Base-by-base conservation (phyloP, 176 grass and related monocot genomes). In the Lolium rigidum region DNA sequence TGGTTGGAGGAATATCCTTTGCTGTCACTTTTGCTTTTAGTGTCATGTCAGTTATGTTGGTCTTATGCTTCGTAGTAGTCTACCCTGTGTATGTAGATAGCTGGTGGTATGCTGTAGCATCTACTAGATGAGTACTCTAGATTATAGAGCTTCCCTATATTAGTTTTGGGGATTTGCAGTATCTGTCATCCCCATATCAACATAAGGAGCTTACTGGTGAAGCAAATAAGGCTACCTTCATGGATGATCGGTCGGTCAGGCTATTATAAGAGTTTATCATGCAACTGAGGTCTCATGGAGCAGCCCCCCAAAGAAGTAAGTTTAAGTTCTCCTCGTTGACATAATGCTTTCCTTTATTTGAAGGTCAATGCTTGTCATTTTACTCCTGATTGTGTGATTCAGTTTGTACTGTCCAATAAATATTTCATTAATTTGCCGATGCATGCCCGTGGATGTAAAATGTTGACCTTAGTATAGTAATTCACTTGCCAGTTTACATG, bases 1-100 rank as follows among this genome's bases (percentile, higher is more conserved):
- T 82, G 37, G 68, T 76, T 92, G 79, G 83, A 84, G 90, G 60
- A 81, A 61, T 85, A 44, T 70, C 77, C 28, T 84, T 84, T 20
- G 56, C 17, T 84, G 48, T 26, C 9, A 13, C 39, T 39, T 51
- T 52, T 31, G 66, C 57, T 76, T 68, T 74, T 74, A 69, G 62
- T 85, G 77, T 28, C 54, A 70, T 9, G 12, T 80, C 73, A 28
- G n/a, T 81, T 55, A 15, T 62, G 12, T 81, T 55, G 28, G 66
- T 80, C 69, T 13, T 56, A 35, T 76, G 70, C 55, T 77, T 4
- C 4, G 43, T 80, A 51, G 61, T 83, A 47, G 28, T 78, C 18
- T 79, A 65, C 22, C 79, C 21, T 73, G 22, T 63, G 72, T 83
- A 12, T 88, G 52, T 88, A 77, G 83, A 39, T 84, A 81, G 60